Conservation (phyloP, 352 stramenopile genomes). For the Globisporangium irregulare region DNA sequence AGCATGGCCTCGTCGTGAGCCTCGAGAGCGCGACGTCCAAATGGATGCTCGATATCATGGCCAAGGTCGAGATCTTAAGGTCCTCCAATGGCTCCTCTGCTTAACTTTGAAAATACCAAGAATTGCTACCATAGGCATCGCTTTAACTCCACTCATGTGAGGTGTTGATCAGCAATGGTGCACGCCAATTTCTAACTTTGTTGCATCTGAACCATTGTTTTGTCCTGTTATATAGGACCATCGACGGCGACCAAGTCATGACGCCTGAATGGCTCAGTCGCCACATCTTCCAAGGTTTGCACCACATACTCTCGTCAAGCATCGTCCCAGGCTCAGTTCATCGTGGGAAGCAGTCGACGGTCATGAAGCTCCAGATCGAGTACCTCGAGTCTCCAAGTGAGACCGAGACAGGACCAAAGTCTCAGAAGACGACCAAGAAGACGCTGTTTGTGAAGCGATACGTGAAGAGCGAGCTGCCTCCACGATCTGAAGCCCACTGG, state of each 20-base stretch:
- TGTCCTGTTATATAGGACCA: slow-evolving; percentile 27
- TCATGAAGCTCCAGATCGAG: slow-evolving; percentile 36
- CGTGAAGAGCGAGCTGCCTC: slow-evolving; percentile 46
- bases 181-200: slow-evolving; percentile 12
- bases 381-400: slow-evolving; percentile 6
- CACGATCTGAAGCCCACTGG: slow-evolving; percentile 43
- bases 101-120: slow-evolving; percentile 10
- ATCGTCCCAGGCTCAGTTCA: slow-evolving; percentile 36
- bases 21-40: slow-evolving; percentile 35
- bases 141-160: background rate
- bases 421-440: slow-evolving; percentile 7
- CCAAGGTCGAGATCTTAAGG: slow-evolving; percentile 52
- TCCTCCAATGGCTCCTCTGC: slow-evolving; percentile 25
- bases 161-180: slow-evolving; percentile 5
- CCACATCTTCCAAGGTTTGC: slow-evolving; percentile 20
- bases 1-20: slow-evolving; percentile 47
- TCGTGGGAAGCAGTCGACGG: slow-evolving; percentile 54
- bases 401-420: background rate
- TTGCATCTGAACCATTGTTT: background rate
- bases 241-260: slow-evolving; percentile 36
- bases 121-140: background rate
- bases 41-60: slow-evolving; percentile 39
- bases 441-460: slow-evolving; percentile 69
- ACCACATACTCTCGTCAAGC: slow-evolving; percentile 15
- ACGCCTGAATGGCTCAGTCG: slow-evolving; percentile 46